Evolutionary conservation across 1,139 yeast species (phyloP).

Genomic region (Suhomyces ambrosiae): DNA sequence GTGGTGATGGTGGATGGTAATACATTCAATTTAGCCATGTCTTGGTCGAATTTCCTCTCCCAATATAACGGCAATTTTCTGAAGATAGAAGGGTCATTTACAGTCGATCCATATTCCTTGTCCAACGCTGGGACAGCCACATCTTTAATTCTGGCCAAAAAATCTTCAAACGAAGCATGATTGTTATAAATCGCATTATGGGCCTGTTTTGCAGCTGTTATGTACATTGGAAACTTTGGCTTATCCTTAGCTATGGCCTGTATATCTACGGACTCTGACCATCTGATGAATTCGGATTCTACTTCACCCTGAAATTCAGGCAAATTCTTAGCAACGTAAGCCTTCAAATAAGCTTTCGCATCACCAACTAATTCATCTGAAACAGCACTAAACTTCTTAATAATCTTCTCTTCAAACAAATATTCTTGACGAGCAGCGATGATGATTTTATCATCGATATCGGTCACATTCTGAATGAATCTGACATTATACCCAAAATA

Average conservation of each 20-base stretch:
- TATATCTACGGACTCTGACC: constrained; percentile 55
- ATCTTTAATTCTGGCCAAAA: constrained; percentile 60
- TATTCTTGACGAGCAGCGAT: constrained; percentile 90
- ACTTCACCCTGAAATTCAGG: constrained; percentile 41
- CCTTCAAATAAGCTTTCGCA: constrained; percentile 45
- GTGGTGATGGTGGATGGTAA: constrained; percentile 84
- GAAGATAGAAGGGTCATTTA: constrained; percentile 84
- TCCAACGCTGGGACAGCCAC: constrained; percentile 77
- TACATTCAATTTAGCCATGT: constrained; percentile 84
- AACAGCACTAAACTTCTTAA: constrained; percentile 31
- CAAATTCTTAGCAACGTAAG: constrained; percentile 60
- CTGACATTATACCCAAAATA: constrained; percentile 86
- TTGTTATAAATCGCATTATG: constrained; percentile 37
- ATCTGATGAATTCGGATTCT: constrained; percentile 45
- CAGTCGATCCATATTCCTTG: constrained; percentile 66
- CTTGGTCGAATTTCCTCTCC: constrained; percentile 83
- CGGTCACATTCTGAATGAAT: constrained; percentile 95
- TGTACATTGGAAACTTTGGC: constrained; percentile 87
- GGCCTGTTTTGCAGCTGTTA: constrained; percentile 65
- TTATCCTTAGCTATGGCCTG: constrained; percentile 52
- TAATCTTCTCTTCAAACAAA: constrained; percentile 63
- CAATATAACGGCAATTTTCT: constrained; percentile 82
- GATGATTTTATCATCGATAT: constrained; percentile 95
- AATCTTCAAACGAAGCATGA: constrained; percentile 29
- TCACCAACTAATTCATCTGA: constrained; percentile 40